Base-by-base conservation (phyloP, 257 asterid species). In the Solanum tacnaense region DNA sequence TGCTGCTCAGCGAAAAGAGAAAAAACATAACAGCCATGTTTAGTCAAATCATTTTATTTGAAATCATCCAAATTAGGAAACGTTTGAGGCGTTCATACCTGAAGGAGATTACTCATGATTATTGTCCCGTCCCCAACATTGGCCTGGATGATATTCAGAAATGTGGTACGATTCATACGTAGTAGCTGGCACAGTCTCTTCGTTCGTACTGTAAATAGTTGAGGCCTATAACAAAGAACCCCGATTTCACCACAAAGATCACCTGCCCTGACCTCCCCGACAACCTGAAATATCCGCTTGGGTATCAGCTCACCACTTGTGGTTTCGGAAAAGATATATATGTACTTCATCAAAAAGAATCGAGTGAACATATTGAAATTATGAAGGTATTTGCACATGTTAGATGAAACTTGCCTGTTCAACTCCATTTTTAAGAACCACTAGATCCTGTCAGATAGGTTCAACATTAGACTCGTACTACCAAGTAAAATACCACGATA, bases 171-270 rank as follows among this genome's bases (percentile, higher is more conserved):
- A 62, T 95, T 95, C 87, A 97, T 86, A 46, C 99, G 92, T 67
- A 97, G 90, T 9, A 97, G 92, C 92, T 96, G 99, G 39, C 96
- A 90, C 41, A 97, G 86, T 89, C 98, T 90, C 85, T 91, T 95
- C 0, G 99, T 97, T 74, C 99, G 92, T 75, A 95, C 99, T 1
- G 99, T 95, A 91, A 95, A 97, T 38, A 94, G 89, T 89, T 97
- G 99, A 88, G 99, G 99, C 91, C 95, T 91, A 83, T 92, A 95
- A 84, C 99, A 97, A 41, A 97, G 94, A 82, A 94, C 98, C 58
- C 99, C 98, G 62, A 97, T 95, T 90, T 97, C 99, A 73, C 99
- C 99, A 88, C 96, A 94, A 25, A 93, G 90, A 16, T 95, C 98
- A 25, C 99, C 99, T 3, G 94, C 88, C 91, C 90, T 93, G 18